These are phyloP conservation scores for Fusarium sp. DNA, from an alignment of 2,329 filamentous ascomycete species.

Conservation along the genomic window DNA sequence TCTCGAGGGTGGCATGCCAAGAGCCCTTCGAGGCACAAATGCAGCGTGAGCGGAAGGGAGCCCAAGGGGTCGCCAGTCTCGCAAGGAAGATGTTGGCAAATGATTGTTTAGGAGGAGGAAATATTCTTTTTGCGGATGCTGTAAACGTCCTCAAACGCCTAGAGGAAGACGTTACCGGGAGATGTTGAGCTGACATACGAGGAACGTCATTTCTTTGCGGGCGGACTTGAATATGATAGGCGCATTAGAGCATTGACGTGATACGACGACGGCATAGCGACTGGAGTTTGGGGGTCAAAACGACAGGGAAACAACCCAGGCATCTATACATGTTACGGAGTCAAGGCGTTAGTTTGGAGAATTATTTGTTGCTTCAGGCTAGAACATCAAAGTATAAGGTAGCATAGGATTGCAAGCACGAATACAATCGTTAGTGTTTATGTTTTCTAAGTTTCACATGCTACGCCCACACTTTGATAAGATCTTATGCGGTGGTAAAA, in stretches of 20 bases:
- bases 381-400: background rate
- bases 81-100: conserved; percentile 60
- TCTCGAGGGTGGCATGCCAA: conserved; percentile 56
- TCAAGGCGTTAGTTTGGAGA: conserved; percentile 1
- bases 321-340: conserved; percentile 1
- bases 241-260: conserved; percentile 13
- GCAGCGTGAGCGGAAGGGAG: conserved; percentile 56
- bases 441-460: conserved; percentile 7
- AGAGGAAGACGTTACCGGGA: conserved; percentile 57
- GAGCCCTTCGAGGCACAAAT: conserved; percentile 55
- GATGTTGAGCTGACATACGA: conserved; percentile 19
- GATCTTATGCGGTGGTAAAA: background rate
- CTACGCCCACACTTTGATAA: background rate
- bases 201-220: background rate
- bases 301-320: background rate
- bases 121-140: conserved; percentile 65
- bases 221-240: background rate
- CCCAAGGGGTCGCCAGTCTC: conserved; percentile 60
- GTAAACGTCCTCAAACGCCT: conserved; percentile 64
- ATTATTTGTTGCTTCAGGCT: background rate
- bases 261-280: conserved; percentile 17
- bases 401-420: conserved; percentile 3
- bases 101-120: conserved; percentile 63
- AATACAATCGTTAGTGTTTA: conserved; percentile 5
- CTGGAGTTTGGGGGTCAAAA: conserved; percentile 24